Evolutionary conservation across 768 basidiomycete species (phyloP).

Genomic region (Naganishia vaughanmartiniae): DNA sequence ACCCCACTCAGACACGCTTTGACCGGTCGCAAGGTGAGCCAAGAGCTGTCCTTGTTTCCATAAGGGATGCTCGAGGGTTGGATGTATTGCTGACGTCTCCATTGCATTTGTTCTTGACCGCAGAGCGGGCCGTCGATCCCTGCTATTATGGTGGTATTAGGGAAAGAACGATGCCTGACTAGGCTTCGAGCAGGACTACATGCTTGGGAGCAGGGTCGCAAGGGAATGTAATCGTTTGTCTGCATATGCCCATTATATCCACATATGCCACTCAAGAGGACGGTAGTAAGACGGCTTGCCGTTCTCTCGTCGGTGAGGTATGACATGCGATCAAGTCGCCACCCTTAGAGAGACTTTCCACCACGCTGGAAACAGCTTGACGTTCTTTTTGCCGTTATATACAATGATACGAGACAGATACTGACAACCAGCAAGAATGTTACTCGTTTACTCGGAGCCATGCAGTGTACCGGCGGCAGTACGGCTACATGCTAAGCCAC

Average conservation of each 20-base stretch:
- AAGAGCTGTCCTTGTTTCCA: background rate
- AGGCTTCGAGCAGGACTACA: conserved; percentile 6
- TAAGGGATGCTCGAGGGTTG: background rate
- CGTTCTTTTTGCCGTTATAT: no score
- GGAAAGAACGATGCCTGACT: conserved; percentile 39
- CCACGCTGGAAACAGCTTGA: no score
- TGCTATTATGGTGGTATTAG: conserved; percentile 54
- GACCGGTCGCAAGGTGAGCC: conserved; percentile 75
- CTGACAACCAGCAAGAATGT: no score
- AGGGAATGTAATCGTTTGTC: background rate
- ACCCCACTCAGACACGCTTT: conserved; percentile 71
- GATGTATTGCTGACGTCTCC: background rate
- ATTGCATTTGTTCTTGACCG: background rate
- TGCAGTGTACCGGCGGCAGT: background rate
- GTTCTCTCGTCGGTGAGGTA: no score
- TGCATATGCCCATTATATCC: no score
- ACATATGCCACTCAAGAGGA: no score
- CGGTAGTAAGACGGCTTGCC: no score
- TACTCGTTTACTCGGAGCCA: no score
- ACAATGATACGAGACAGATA: no score
- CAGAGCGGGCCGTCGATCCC: conserved; percentile 57
- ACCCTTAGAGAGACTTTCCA: no score
- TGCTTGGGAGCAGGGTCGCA: conserved; percentile 15
- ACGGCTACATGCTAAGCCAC: background rate
- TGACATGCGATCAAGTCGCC: no score